Evolutionary conservation across 768 basidiomycete genomes (phyloP).

Genomic region (Suillus luteus): DNA sequence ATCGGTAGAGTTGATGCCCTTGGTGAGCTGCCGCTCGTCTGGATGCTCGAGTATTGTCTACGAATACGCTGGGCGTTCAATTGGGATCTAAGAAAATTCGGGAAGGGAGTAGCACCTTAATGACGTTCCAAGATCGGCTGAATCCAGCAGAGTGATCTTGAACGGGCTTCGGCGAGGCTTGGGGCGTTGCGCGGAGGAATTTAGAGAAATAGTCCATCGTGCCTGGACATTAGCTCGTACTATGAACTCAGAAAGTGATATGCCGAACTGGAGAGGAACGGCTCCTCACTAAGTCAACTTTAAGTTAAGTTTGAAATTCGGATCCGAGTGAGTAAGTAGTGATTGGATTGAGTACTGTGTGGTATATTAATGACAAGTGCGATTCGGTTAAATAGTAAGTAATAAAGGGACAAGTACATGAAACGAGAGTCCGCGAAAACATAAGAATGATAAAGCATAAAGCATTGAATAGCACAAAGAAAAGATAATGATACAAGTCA

Average conservation of each 20-base stretch:
- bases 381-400: not conserved
- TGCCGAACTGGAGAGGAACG: not conserved
- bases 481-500: not conserved
- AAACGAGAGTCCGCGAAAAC: not conserved
- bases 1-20: slow-evolving; percentile 79
- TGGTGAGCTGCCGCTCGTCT: slow-evolving; percentile 84
- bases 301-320: not conserved
- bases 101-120: slow-evolving; percentile 53
- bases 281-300: slow-evolving; percentile 1
- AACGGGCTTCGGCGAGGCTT: slow-evolving; percentile 46
- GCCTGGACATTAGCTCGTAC: slow-evolving; percentile 6
- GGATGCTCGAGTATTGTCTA: slow-evolving; percentile 85
- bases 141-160: slow-evolving; percentile 76
- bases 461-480: not conserved
- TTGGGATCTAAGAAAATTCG: not conserved
- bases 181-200: slow-evolving; percentile 55
- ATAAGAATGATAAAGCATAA: not conserved
- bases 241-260: not conserved
- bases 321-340: not conserved
- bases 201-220: slow-evolving; percentile 87
- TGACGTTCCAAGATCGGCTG: slow-evolving; percentile 69
- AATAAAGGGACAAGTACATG: not conserved
- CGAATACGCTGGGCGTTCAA: slow-evolving; percentile 15
- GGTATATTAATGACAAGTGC: not conserved
- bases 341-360: not conserved